phyloP scores from a whole-genome alignment of 2,329 filamentous ascomycete genomes.

The Beauveria caledonica region DNA sequence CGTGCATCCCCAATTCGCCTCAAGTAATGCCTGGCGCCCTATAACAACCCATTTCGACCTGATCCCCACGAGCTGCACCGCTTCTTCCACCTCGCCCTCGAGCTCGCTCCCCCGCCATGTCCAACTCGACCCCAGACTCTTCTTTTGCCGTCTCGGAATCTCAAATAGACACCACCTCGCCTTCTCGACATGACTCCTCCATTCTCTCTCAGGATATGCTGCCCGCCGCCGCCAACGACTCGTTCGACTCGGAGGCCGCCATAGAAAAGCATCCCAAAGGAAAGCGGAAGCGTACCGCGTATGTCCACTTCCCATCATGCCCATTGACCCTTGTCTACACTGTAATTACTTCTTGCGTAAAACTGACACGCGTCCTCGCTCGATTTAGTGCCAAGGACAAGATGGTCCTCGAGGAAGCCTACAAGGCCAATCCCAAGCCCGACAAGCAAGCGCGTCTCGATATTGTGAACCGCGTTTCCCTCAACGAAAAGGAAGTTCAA shows the following conservation, averaged over 20 bases:
- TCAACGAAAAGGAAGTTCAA: constrained; percentile 95
- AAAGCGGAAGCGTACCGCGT: constrained; percentile 58
- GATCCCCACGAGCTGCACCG: constrained; percentile 9
- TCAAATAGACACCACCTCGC: constrained; percentile 2
- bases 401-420: constrained; percentile 77
- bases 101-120: not conserved
- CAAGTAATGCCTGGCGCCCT: constrained; percentile 8
- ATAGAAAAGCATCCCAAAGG: constrained; percentile 45
- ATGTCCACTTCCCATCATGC: constrained; percentile 24
- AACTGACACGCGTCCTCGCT: constrained; percentile 11
- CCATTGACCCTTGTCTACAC: too few species aligned
- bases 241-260: constrained; percentile 14
- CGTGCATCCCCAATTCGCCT: not conserved
- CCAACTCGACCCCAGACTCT: constrained; percentile 4
- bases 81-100: not conserved
- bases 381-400: constrained; percentile 72
- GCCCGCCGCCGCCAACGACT: not conserved
- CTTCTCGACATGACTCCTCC: constrained; percentile 7
- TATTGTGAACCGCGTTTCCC: constrained; percentile 75
- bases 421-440: constrained; percentile 77
- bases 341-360: not conserved
- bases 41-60: constrained; percentile 4
- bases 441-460: constrained; percentile 80
- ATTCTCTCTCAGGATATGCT: constrained; percentile 5
- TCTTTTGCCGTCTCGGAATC: constrained; percentile 7